A percentile compares a stretch with the other conserved stretches of the same genome.
Conservation (phyloP, 257 asterid genomes). For the Apocynum venetum region DNA sequence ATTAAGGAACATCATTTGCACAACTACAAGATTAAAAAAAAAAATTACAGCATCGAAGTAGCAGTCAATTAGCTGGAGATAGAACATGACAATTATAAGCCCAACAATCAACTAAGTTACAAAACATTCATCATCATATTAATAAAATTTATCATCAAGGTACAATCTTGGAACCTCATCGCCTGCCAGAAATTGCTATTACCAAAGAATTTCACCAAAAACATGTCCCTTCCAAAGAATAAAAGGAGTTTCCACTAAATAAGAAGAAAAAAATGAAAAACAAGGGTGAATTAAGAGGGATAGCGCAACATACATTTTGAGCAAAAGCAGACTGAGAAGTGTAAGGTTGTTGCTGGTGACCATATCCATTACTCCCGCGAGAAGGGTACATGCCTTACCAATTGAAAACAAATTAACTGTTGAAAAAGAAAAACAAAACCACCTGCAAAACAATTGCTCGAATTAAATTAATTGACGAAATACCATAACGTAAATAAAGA, state of each 20-base stretch:
- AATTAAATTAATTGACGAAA: not conserved
- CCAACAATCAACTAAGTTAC: not conserved
- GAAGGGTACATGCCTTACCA: conserved; percentile 21
- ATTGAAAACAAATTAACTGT: not conserved
- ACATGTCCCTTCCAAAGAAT: too few relatives aligned
- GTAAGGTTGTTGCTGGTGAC: conserved; percentile 31
- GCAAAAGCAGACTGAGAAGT: conserved; percentile 31
- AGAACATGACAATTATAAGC: not conserved
- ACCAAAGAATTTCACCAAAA: not conserved
- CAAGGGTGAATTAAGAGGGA: not conserved
- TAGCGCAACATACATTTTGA: conserved; percentile 19
- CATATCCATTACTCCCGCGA: conserved; percentile 33
- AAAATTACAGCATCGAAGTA: not conserved
- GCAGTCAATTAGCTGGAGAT: not conserved
- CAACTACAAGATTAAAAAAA: not conserved
- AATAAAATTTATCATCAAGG: not conserved
- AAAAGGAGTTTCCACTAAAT: too few relatives aligned
- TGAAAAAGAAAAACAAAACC: not conserved
- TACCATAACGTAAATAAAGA: not conserved
- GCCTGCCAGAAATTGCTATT: not conserved
- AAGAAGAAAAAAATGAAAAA: not conserved
- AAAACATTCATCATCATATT: not conserved
- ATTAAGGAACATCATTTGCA: not conserved
- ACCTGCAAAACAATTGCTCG: not conserved
- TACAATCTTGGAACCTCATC: not conserved